Conservation (phyloP, 2,329 filamentous ascomycete genomes). For the Colletotrichum spaethianum region DNA sequence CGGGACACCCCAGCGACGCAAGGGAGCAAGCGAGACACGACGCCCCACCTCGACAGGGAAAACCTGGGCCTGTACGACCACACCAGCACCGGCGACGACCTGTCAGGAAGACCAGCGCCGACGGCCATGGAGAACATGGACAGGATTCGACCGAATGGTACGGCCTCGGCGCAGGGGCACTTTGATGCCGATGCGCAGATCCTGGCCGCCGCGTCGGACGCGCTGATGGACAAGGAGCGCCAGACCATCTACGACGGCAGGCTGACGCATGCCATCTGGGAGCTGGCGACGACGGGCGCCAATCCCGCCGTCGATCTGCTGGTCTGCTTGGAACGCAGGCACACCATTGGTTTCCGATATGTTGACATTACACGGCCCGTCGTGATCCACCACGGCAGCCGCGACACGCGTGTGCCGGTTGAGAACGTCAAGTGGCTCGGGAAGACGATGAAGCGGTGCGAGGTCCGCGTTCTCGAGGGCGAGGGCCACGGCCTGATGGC, state of each 20-base stretch:
- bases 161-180: slow-evolving; percentile 37
- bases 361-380: slow-evolving; percentile 94
- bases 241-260: slow-evolving; percentile 85
- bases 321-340: slow-evolving; percentile 90
- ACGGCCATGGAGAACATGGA: slow-evolving; percentile 65
- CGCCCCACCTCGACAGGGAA: slow-evolving; percentile 64
- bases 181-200: slow-evolving; percentile 51
- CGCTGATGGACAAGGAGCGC: slow-evolving; percentile 78
- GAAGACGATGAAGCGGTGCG: slow-evolving; percentile 92
- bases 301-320: slow-evolving; percentile 95
- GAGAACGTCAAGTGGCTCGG: slow-evolving; percentile 97
- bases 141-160: slow-evolving; percentile 54
- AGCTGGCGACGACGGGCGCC: slow-evolving; percentile 88
- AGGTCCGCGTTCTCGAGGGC: slow-evolving; percentile 89
- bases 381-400: slow-evolving; percentile 93
- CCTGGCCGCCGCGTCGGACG: slow-evolving; percentile 70
- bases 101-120: slow-evolving; percentile 43
- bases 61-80: slow-evolving; percentile 54
- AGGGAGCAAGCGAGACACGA: slow-evolving; percentile 51
- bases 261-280: slow-evolving; percentile 95
- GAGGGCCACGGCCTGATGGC: slow-evolving; percentile 98
- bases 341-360: slow-evolving; percentile 95
- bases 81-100: slow-evolving; percentile 42
- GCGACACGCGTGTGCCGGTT: slow-evolving; percentile 91
- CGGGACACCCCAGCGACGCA: slow-evolving; percentile 51